Evolutionary conservation across 371 early-diverging fungal genomes (phyloP), one percentile per base, ranked within the genome.

Genomic region (Mucor indicus): DNA sequence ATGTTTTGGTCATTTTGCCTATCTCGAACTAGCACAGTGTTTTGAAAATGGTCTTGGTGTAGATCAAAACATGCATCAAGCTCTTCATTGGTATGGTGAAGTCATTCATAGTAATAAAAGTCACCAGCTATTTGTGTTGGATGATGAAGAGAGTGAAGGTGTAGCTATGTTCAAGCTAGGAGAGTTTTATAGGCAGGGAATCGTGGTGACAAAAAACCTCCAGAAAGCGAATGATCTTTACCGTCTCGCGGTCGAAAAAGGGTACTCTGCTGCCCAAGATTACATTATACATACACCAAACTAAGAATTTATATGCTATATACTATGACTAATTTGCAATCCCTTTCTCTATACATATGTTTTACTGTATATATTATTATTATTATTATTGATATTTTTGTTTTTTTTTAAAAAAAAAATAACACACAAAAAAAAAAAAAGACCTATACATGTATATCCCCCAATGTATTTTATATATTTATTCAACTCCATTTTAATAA

Each of bases 11-110:
- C 49, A 53, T 20, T 49, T 44, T 19, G 65, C 64, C 6, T 73
- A 61, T 45, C 31, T 67, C 16, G 61, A 67, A 11, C 62, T 71
- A 8, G 75, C 69, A 2, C 53, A 62, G 22, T 95, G 95, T 52
- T 94, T 87, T 59, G 94, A 92, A 55, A 77, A 86, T 29, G 98
- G 95, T 3, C 57, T 86, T 20, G 93, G 93, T n/a, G 79, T 89
- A 1, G 71, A 72, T n/a, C 70, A 79, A 59, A 68, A 90, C 57
- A 39, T 82, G 1, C 46, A 56, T 13, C 70, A 83, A 57, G 95
- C 96, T 0, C 81, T 93, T 16, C 51, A 76, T 42, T 95, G 91
- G 91, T 97, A 92, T 67, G 63, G 66, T n/a, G 63, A 75, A 83
- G 86, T 72, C 56, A 77, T 60, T 11, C 42, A 30, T 19, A 54